Evolutionary conservation across 208 protist genomes (phyloP), one percentile per base, ranked within the genome.

Genomic region (Leptomonas pyrrhocoris): DNA sequence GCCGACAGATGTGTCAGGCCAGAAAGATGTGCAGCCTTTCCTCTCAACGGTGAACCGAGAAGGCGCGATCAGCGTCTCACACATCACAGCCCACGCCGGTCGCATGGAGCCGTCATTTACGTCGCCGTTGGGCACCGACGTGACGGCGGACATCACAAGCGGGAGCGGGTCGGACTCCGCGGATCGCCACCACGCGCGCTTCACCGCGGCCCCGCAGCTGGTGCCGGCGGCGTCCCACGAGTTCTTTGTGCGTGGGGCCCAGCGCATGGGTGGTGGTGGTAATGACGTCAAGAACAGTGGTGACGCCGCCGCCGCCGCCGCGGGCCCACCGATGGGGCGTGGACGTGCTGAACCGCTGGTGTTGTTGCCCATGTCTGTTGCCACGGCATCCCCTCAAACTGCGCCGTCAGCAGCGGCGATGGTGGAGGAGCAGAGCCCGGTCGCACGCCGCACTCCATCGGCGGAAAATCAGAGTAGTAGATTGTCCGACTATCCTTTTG

Each of bases 151-250:
- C 23, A 12, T 34, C 2, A 25, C 42, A 1, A 55, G 60, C 30
- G 31, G 30, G 28, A 53, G 61, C 48, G 25, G 34, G 31, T 67
- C 61, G 2, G 61, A 67, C 15, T 57, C 8, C 36, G 19, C n/a
- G n/a, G n/a, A n/a, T 2, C 61, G 61, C 1, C 48, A 57, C 34
- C 48, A 34, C 12, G 21, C 34, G 5, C 30, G 19, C 40, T 60
- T 64, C 53, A 68, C 49, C 1, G 53, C 59, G 13, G 45, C 54
- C 8, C 61, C 46, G 46, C 69, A 56, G 54, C 61, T 62, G 2
- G 68, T 61, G 59, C 68, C 42, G 30, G 31, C 43, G 40, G 53
- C 36, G 21, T 63, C 69, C 34, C 53, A 62, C 43, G 69, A 68
- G 54, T 75, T 62, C 5, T 59, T 68, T 56, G 53, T 61, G 50